Conservation (phyloP, 2,329 filamentous ascomycete genomes). For the Anthostomella pinea region DNA sequence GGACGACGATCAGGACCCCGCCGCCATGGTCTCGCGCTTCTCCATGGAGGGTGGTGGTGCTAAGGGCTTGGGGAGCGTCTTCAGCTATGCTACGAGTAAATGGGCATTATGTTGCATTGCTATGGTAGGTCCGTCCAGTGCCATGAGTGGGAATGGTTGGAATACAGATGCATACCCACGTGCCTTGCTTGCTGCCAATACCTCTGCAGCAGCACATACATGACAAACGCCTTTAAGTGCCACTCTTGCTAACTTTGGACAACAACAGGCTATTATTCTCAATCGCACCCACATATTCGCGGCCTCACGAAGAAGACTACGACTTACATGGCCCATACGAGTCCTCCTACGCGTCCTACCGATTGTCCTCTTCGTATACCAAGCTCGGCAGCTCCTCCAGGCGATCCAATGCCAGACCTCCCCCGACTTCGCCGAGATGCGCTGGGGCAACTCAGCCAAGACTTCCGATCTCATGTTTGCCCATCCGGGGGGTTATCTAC, state of each 20-base stretch:
- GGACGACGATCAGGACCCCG: conserved; percentile 40
- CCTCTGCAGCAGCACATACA: too few relatives aligned
- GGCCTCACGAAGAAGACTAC: conserved; percentile 77
- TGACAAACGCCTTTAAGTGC: too few relatives aligned
- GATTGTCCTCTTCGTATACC: conserved; percentile 65
- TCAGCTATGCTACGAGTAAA: conserved; percentile 85
- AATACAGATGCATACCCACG: too few relatives aligned
- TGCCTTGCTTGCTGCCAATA: too few relatives aligned
- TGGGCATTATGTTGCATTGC: conserved; percentile 89
- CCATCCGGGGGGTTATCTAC: conserved; percentile 65
- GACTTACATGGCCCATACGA: conserved; percentile 69
- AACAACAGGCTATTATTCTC: conserved; percentile 67
- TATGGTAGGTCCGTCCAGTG: conserved; percentile 51
- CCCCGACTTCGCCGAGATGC: conserved; percentile 64
- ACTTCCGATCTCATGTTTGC: conserved; percentile 67
- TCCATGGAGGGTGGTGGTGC: conserved; percentile 50
- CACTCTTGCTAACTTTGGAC: conserved; percentile 14
- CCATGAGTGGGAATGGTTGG: too few relatives aligned
- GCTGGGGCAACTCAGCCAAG: conserved; percentile 66
- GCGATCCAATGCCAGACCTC: conserved; percentile 92
- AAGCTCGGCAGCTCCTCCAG: conserved; percentile 70
- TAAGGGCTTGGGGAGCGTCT: conserved; percentile 77
- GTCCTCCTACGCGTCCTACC: conserved; percentile 68
- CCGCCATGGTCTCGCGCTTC: conserved; percentile 45
- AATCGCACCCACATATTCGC: conserved; percentile 95